Conservation (phyloP, 1,284 basidiomycete species). For the Tilletia indica region DNA sequence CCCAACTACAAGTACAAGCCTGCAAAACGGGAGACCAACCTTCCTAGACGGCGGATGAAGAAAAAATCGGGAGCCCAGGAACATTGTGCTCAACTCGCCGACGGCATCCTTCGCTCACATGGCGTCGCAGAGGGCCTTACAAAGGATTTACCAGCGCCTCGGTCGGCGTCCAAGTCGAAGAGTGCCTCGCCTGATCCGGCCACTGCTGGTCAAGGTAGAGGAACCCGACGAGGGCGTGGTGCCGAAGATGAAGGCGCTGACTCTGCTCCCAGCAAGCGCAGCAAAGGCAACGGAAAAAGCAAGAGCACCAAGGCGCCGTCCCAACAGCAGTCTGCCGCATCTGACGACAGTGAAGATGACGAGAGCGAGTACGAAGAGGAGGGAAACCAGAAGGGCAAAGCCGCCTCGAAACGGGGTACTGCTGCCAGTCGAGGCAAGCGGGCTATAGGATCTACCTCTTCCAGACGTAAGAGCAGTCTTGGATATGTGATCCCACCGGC, state of each 20-base stretch:
- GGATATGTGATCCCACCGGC: constrained; percentile 12
- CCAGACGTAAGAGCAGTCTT: constrained; percentile 2
- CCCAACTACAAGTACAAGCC: constrained; percentile 52
- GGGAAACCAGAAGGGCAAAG: background rate
- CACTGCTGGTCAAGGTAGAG: background rate
- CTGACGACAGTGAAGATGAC: constrained; percentile 1
- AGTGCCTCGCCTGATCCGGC: background rate
- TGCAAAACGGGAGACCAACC: constrained; percentile 27
- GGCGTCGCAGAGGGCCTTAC: constrained; percentile 29
- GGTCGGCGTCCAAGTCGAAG: background rate
- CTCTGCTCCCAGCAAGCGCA: background rate
- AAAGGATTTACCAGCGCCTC: background rate
- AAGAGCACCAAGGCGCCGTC: background rate
- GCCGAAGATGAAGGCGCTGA: background rate
- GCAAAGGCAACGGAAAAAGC: background rate
- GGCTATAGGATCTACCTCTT: too few relatives aligned
- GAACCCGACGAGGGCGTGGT: background rate
- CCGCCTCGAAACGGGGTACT: background rate
- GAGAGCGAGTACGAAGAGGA: background rate
- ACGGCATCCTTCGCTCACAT: constrained; percentile 43
- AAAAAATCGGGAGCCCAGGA: constrained; percentile 41
- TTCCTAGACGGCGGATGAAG: constrained; percentile 35
- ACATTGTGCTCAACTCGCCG: constrained; percentile 46
- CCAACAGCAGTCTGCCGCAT: too few relatives aligned
- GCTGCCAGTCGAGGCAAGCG: too few relatives aligned